phyloP scores from a whole-genome alignment of 2,329 filamentous ascomycete species.

The Paraphoma chrysanthemicola region DNA sequence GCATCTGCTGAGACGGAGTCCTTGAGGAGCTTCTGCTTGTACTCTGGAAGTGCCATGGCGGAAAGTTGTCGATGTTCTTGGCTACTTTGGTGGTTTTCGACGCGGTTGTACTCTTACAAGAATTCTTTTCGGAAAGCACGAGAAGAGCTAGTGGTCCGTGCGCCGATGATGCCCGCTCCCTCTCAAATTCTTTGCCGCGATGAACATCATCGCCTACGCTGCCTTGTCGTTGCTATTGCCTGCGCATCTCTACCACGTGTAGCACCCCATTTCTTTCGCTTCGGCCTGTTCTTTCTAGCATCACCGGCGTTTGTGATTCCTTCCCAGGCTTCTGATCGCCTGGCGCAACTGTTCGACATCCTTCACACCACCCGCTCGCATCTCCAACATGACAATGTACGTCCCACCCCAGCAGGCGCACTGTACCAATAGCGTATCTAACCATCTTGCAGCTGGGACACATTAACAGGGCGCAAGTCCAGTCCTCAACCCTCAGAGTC shows the following conservation, averaged over 20 bases:
- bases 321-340: constrained; percentile 22
- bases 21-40: constrained; percentile 74
- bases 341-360: constrained; percentile 23
- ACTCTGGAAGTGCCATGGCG: constrained; percentile 40
- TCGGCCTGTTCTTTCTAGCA: constrained; percentile 15
- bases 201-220: constrained; percentile 25
- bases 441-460: constrained; percentile 55
- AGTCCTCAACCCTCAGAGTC: constrained; percentile 52
- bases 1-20: constrained; percentile 72
- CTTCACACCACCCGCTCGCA: constrained; percentile 21
- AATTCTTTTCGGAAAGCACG: constrained; percentile 38
- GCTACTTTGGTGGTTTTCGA: neutral
- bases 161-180: constrained; percentile 32
- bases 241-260: constrained; percentile 32
- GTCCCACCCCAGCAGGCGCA: constrained; percentile 2
- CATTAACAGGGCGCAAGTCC: constrained; percentile 66
- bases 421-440: constrained; percentile 1
- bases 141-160: constrained; percentile 17
- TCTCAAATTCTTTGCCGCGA: constrained; percentile 41
- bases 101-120: neutral
- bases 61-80: neutral
- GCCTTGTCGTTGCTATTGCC: constrained; percentile 29
- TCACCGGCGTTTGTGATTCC: constrained; percentile 27
- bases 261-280: constrained; percentile 8
- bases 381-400: constrained; percentile 47